These are phyloP conservation scores for Colletotrichum simmondsii DNA, from an alignment of 2,329 filamentous ascomycete genomes.

Conservation along the genomic window DNA sequence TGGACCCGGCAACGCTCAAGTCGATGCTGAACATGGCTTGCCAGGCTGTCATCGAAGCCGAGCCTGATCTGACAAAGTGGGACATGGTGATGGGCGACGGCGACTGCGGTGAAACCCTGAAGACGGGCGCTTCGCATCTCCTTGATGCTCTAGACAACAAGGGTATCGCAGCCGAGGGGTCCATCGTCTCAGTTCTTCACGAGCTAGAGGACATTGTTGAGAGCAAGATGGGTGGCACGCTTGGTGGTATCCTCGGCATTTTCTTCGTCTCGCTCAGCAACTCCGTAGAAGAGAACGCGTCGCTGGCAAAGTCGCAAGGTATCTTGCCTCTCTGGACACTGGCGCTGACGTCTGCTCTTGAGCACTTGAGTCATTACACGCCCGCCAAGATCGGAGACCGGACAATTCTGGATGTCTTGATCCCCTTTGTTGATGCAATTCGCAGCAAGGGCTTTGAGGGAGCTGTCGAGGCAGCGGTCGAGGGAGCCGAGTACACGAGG, in stretches of 20 bases:
- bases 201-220: slow-evolving; percentile 66
- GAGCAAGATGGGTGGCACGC: slow-evolving; percentile 63
- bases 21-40: slow-evolving; percentile 66
- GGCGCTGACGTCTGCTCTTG: slow-evolving; percentile 54
- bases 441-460: slow-evolving; percentile 61
- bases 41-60: slow-evolving; percentile 63
- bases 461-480: slow-evolving; percentile 67
- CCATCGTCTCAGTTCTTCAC: slow-evolving; percentile 57
- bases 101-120: slow-evolving; percentile 72
- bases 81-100: slow-evolving; percentile 74
- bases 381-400: slow-evolving; percentile 66
- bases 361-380: slow-evolving; percentile 62
- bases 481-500: slow-evolving; percentile 72
- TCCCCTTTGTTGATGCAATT: slow-evolving; percentile 63
- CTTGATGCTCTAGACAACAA: slow-evolving; percentile 55
- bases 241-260: slow-evolving; percentile 64
- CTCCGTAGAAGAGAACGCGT: slow-evolving; percentile 42
- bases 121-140: slow-evolving; percentile 60
- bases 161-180: slow-evolving; percentile 54
- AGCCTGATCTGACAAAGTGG: slow-evolving; percentile 72
- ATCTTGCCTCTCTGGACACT: slow-evolving; percentile 54
- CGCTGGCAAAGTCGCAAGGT: slow-evolving; percentile 39
- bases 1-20: slow-evolving; percentile 64
- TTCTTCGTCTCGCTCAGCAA: slow-evolving; percentile 57
- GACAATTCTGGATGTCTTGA: slow-evolving; percentile 67